A percentile compares a stretch with the other conserved stretches of the same genome.
Evolutionary conservation across 1,284 basidiomycete species (phyloP).

Genomic region (Trichosporon coremiiforme): DNA sequence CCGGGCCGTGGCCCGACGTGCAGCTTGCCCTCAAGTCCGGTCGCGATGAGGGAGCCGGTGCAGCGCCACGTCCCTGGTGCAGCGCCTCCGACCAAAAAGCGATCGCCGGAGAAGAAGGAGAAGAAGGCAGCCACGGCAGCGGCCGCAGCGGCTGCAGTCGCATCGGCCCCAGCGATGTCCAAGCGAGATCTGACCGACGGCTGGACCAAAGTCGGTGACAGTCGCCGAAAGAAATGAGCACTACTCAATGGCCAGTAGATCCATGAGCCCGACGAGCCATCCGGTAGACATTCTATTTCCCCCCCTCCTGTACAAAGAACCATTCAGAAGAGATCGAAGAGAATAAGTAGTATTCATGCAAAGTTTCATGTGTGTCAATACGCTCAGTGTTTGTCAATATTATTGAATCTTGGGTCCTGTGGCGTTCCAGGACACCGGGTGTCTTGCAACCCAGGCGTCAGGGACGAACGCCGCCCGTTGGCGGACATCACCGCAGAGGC

Average conservation of each 20-base stretch:
- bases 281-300: neutral
- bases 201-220: constrained; percentile 26
- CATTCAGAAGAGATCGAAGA: neutral
- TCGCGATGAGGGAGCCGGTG: constrained; percentile 15
- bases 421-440: neutral
- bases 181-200: constrained; percentile 15
- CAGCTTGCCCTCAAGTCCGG: constrained; percentile 10
- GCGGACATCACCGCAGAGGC: neutral
- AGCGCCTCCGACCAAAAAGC: constrained; percentile 16
- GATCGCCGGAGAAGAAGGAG: constrained; percentile 15
- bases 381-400: neutral
- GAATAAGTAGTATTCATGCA: neutral
- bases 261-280: neutral
- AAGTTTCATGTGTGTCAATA: neutral
- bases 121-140: neutral
- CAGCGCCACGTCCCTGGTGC: constrained; percentile 24
- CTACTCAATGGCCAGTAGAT: neutral
- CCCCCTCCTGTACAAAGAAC: neutral
- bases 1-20: constrained; percentile 8
- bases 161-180: neutral
- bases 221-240: constrained; percentile 22
- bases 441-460: neutral
- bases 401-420: neutral
- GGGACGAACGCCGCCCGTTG: neutral
- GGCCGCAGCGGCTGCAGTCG: constrained; percentile 7